Evolutionary conservation across 768 basidiomycete species (phyloP), one percentile per base, ranked within the genome.

Genomic region (Podaxis sp.): DNA sequence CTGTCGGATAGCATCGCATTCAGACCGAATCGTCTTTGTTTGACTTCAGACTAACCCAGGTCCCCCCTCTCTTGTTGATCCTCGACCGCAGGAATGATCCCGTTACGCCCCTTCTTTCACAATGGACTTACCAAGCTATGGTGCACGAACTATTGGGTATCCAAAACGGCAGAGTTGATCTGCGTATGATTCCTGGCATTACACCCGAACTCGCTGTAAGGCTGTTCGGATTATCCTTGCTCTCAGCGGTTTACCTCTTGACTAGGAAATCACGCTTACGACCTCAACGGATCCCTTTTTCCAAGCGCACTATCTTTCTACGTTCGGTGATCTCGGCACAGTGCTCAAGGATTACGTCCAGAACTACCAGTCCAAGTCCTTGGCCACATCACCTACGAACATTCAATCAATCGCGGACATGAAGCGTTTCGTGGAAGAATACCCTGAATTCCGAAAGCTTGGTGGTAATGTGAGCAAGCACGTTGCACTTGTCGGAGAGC

Each of bases 91-190:
- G 96, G 66, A 98, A 97, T 74, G 97, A 99, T 70, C 97, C 97
- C 2, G 93, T 99, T 4, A 99, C 97, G 0, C 97, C 97, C 3
- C 77, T 99, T 40, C 81, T 99, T 33, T 94, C 94, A 2, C 97
- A 98, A 75, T 99, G 97, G 97, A 99, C 97, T 26, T 99, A 99
- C 76, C 96, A 99, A 73, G 97, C 96, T 1, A 98, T 99, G 96
- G 97, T 99, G 0, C 97, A 99, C 70, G 97, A 99, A 72, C 80
- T 97, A 13, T 76, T 99, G 6, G 90, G 92, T 2, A 97, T 99
- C 52, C 88, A 92, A 65, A 99, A 98, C 71, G 96, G 96, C 19
- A 84, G 97, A 63, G 95, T 99, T 3, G 88, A 93, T 70, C 75
- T 96, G 51, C 86, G 84, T 65, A 77, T 85, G 64, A 93, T 96